Evolutionary conservation across 2,329 filamentous ascomycete species (phyloP).

Genomic region (Colletotrichum cereale): DNA sequence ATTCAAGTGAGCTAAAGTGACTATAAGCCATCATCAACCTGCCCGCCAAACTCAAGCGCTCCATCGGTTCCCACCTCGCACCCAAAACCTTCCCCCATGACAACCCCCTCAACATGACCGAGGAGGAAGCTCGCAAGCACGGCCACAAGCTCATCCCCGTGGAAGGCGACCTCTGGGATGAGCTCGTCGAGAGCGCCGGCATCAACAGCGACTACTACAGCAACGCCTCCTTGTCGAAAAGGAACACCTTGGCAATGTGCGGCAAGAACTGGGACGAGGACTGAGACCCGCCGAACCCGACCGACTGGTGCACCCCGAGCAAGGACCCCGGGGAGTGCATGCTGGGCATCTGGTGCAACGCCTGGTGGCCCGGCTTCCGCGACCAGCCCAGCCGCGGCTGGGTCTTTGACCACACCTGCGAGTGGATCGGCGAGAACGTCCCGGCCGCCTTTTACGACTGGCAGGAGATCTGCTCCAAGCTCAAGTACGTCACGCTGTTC

Average conservation of each 20-base stretch:
- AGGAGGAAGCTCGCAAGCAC: conserved; percentile 26
- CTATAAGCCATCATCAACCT: background rate
- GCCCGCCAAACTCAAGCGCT: background rate
- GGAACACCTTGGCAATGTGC: background rate
- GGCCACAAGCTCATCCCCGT: conserved; percentile 31
- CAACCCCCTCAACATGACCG: conserved; percentile 26
- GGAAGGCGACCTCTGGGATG: conserved; percentile 25
- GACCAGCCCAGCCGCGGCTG: conserved; percentile 28
- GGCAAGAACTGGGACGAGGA: conserved; percentile 11
- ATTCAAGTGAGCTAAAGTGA: background rate
- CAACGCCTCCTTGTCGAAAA: background rate
- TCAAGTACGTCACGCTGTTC: conserved; percentile 33
- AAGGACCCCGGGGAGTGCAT: conserved; percentile 15
- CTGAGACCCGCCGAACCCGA: conserved; percentile 18
- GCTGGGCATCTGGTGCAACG: conserved; percentile 34
- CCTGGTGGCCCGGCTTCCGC: background rate
- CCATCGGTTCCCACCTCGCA: conserved; percentile 22
- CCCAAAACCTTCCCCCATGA: conserved; percentile 21
- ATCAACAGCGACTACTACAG: background rate
- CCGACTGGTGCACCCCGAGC: conserved; percentile 32
- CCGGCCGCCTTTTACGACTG: conserved; percentile 17
- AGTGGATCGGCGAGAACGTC: conserved; percentile 20
- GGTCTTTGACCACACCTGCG: conserved; percentile 31
- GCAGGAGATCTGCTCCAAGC: conserved; percentile 24
- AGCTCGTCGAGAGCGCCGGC: conserved; percentile 16